Evolutionary conservation across 306 rosid species (phyloP).

Genomic region (Senna siamea): DNA sequence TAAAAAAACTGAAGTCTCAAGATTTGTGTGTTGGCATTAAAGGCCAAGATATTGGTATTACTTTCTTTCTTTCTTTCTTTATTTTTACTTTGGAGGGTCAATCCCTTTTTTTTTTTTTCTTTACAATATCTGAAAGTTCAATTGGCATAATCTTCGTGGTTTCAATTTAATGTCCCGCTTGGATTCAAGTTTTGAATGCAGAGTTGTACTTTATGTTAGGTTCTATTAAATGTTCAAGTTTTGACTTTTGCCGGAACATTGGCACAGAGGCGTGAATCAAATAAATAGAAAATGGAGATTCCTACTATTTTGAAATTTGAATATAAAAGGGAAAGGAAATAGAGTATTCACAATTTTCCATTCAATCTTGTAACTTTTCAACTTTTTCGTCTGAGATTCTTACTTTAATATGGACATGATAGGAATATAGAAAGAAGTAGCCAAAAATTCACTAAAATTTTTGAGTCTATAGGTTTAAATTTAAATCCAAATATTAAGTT

Average conservation of each 20-base stretch:
- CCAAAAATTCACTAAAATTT: neutral
- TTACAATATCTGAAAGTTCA: slow-evolving; percentile 37
- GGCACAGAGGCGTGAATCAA: slow-evolving; percentile 28
- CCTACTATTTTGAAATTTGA: slow-evolving; percentile 49
- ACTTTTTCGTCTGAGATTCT: neutral
- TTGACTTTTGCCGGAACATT: neutral
- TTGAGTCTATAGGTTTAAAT: too few species aligned
- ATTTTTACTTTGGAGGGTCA: slow-evolving; percentile 26
- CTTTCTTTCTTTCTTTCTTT: slow-evolving; percentile 36
- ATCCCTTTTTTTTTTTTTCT: slow-evolving; percentile 20
- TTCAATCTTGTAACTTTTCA: neutral
- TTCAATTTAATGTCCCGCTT: slow-evolving; percentile 20
- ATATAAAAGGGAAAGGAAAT: slow-evolving; percentile 28
- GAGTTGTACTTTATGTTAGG: neutral
- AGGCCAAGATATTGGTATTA: slow-evolving; percentile 42
- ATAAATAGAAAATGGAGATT: neutral
- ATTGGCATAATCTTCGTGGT: neutral
- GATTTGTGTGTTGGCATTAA: slow-evolving; percentile 39
- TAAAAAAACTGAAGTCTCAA: slow-evolving; percentile 38
- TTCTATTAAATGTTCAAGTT: slow-evolving; percentile 31
- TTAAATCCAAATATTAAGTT: too few species aligned
- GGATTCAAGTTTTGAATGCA: slow-evolving; percentile 44
- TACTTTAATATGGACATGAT: neutral
- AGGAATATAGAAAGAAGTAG: neutral
- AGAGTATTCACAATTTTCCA: neutral